A percentile compares a stretch with the other conserved stretches of the same genome.
phyloP scores from a whole-genome alignment of 441 rosid species.

The Oxalis stricta region DNA sequence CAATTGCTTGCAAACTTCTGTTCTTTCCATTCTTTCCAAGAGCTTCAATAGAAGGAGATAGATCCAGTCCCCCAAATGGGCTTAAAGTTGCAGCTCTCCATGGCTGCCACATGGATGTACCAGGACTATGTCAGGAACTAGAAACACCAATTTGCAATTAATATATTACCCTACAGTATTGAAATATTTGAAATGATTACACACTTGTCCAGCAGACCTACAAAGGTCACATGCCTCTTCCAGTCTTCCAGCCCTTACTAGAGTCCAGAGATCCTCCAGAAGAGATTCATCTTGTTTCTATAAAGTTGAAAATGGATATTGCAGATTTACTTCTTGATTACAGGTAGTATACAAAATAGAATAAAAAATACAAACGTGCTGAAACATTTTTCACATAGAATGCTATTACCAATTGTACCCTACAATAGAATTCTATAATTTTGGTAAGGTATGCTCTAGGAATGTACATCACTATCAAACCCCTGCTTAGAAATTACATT shows the following conservation, averaged over 20 bases:
- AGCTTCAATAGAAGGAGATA: conserved; percentile 81
- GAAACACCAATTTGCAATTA: neutral
- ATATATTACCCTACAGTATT: conserved; percentile 1
- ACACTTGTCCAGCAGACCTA: conserved; percentile 95
- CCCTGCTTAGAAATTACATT: too few species aligned
- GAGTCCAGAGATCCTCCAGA: conserved; percentile 92
- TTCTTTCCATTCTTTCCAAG: conserved; percentile 68
- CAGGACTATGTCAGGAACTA: conserved; percentile 4
- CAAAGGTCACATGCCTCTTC: conserved; percentile 92
- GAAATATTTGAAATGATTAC: conserved; percentile 3
- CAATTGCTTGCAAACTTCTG: conserved; percentile 78
- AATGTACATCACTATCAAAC: too few species aligned
- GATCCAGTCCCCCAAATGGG: conserved; percentile 79
- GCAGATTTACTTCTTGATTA: neutral
- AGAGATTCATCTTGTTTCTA: conserved; percentile 97
- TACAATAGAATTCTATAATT: too few species aligned
- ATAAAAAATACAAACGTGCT: too few species aligned
- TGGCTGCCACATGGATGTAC: conserved; percentile 35
- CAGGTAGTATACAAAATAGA: too few species aligned
- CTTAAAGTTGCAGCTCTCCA: conserved; percentile 93
- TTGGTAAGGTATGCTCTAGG: too few species aligned
- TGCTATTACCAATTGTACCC: too few species aligned
- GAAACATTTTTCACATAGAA: too few species aligned
- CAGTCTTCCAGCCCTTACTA: conserved; percentile 84
- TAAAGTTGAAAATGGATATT: conserved; percentile 10